Base-by-base conservation (phyloP, 1,284 basidiomycete species). In the Sphaerobolus stellatus region DNA sequence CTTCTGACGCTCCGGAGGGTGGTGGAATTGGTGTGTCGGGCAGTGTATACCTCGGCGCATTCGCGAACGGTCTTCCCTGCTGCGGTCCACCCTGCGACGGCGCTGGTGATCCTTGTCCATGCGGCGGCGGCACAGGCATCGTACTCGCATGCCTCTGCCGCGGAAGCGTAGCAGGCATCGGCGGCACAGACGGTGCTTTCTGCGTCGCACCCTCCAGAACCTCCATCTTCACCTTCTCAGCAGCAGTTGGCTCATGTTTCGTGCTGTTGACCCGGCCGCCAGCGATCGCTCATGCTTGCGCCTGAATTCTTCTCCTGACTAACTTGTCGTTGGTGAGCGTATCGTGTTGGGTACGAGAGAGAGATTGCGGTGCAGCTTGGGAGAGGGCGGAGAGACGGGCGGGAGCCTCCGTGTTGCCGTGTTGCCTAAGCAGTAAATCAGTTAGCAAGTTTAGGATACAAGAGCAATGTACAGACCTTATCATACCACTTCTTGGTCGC, bases 261-360 rank as follows among this genome's bases (percentile, higher is more conserved):
- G 59, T 28, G 8, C 58, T 33, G 28, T 62, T 60, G 63, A 18
- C 70, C 65, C 16, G 62, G 52, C 20, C 59, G 7, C 24, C 44
- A 7, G 73, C 77, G 41, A 89, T 84, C 18, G 88, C 85, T n/a
- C 85, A 76, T 63, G 84, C 75, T 62, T 85, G 84, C 3, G 94
- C 94, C 62, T 87, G 84, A 0, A 93, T 95, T 14, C 91, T 83
- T 59, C 85, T 88, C 3, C 94, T 78, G 9, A 94, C 86, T 33
- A 98, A 81, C 59, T 87, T 92, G 38, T 73, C 74, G 64, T 94
- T 86, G 13, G 93, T 86, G 56, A 92, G 81, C 1, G 73, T 75
- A 59, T 94, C 84, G 72, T 97, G 92, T 57, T 96, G 88, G 45
- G 82, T 75, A 22, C 93, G 76, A 1, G 88, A 89, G 14, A 98